phyloP scores from a whole-genome alignment of 257 asterid genomes.

The Solanum pinnatisectum region DNA sequence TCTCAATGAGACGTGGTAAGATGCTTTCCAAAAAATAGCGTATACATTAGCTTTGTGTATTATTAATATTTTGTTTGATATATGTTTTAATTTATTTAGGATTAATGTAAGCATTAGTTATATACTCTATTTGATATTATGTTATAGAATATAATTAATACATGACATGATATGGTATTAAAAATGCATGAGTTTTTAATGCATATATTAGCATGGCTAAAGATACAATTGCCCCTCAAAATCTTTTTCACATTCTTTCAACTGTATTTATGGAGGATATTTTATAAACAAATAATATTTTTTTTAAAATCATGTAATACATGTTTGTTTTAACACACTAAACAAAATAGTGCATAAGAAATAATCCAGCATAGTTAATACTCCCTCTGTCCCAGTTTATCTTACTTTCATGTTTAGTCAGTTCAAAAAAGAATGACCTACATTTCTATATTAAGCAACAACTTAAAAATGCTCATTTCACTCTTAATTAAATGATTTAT shows the following conservation, averaged over 20 bases:
- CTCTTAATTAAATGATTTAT: no score
- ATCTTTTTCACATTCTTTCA: no score
- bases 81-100: no score
- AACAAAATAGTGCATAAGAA: background rate
- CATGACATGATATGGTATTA: background rate
- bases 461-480: no score
- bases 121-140: no score
- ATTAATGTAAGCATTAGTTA: no score
- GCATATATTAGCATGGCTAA: no score
- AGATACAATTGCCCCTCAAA: background rate
- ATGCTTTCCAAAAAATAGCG: background rate
- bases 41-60: no score
- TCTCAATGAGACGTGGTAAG: background rate
- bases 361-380: background rate
- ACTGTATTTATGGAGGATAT: no score
- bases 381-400: fast-evolving
- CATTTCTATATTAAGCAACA: background rate
- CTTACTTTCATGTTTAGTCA: no score
- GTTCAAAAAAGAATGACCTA: fast-evolving
- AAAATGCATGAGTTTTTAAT: background rate
- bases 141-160: no score
- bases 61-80: background rate
- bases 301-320: background rate
- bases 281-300: no score
- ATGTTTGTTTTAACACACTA: background rate